Evolutionary conservation across 768 basidiomycete genomes (phyloP), one percentile per base, ranked within the genome.

Genomic region (Tylopilus plumbeoviolaceoides): DNA sequence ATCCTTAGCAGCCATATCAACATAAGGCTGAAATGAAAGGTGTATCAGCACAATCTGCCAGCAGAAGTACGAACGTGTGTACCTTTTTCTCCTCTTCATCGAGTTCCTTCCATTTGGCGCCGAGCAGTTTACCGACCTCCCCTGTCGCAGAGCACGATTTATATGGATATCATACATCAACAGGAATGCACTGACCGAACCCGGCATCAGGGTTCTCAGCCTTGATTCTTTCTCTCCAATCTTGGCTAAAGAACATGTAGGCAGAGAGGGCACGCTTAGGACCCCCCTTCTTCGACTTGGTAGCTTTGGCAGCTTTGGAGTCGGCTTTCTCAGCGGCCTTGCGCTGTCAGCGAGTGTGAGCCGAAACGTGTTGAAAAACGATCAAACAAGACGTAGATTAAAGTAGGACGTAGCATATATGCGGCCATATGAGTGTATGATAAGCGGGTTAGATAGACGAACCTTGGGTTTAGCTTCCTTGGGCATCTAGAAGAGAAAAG

Each of bases 221-320:
- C 84, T 95, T 95, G 80, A 98, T 90, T 68, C 89, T 83, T 73
- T 95, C 89, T 67, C 95, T 82, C 90, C 91, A 89, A 71, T 93
- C 95, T 71, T 94, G 90, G 63, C 84, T 86, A 80, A 98, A 98
- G 87, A 94, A 94, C 95, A 98, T 97, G 77, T 97, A 98, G 38
- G 95, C 93, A 28, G 94, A 97, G 43, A 97, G 79, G 0, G 91
- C 89, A 49, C 94, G 84, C 76, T 98, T 97, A 56, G 92, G 93
- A 0, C 67, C 68, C 15, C 69, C 68, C 59, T 69, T 69, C 71
- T 88, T 87, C 69, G 92, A 85, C 73, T 91, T 92, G 74, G 87
- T 83, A 54, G 71, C 70, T 66, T 83, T 84, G 59, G 78, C 59
- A 21, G 57, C 55, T 56, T 69, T 69, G 8, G 60, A 66, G 62